phyloP scores from a whole-genome alignment of 176 grass and related monocot species.

The Ensete ventricosum region DNA sequence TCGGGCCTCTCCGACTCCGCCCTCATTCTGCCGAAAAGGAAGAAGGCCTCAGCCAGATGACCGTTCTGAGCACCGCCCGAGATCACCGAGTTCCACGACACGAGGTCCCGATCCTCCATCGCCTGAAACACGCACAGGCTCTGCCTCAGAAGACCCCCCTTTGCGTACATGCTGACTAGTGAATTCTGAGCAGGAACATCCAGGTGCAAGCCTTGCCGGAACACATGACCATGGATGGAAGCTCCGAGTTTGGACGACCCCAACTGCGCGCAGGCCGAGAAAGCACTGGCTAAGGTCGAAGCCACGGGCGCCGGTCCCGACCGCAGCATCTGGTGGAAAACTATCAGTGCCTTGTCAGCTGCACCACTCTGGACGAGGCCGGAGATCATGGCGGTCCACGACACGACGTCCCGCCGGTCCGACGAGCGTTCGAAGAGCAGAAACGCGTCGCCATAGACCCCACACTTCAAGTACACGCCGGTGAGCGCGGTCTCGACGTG shows the following conservation, averaged over 20 bases:
- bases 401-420: constrained; percentile 11
- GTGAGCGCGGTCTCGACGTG: constrained; percentile 21
- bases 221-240: constrained; percentile 19
- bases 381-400: constrained; percentile 22
- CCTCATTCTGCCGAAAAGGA: constrained; percentile 12
- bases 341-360: constrained; percentile 17
- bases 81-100: constrained; percentile 22
- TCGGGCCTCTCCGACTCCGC: constrained; percentile 9
- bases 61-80: constrained; percentile 22
- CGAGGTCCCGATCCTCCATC: constrained; percentile 17
- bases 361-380: constrained; percentile 8
- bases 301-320: not conserved
- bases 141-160: constrained; percentile 9
- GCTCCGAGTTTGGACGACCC: constrained; percentile 10
- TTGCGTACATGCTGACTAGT: constrained; percentile 21
- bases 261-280: constrained; percentile 23
- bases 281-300: constrained; percentile 20
- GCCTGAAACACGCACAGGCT: constrained; percentile 10
- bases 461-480: constrained; percentile 17
- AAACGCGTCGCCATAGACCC: constrained; percentile 2
- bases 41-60: constrained; percentile 13
- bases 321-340: constrained; percentile 14
- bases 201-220: not conserved
- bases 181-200: constrained; percentile 20
- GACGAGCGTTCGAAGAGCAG: constrained; percentile 7